Base-by-base conservation (phyloP, 257 asterid genomes). In the Cruciata laevipes region DNA sequence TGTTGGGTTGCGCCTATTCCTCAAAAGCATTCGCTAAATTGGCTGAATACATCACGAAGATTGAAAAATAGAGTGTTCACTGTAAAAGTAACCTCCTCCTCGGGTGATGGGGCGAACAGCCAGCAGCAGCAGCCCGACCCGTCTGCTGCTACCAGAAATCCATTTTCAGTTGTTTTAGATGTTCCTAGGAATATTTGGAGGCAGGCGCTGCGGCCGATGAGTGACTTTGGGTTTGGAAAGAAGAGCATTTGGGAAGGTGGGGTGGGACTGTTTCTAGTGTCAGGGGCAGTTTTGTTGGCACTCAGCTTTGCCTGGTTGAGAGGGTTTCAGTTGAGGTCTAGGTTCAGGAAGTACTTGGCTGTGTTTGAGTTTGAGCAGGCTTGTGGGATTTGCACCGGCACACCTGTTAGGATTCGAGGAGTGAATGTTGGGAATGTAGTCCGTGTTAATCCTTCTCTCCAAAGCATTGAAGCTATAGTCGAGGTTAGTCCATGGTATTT, bases 241-340 rank as follows among this genome's bases (percentile, higher is more conserved):
- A 90, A 87, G 83, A 90, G 99, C 71, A 81, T 94, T 37, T 94
- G 99, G 97, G 97, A 94, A 79, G 97, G 99, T 74, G 99, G 97
- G 74, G 97, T 94, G 40, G 99, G 97, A 53, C 73, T 94, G 83
- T 94, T 94, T 83, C 81, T 94, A 5, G 80, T 90, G 64, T 90
- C 98, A 0, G 96, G 99, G 37, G 85, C 95, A 1, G 75, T 94
- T 66, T 77, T 90, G 7, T 70, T 94, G 66, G 96, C 89, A 0
- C 90, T 94, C 69, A 90, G 96, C 86, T 78, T 94, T 79, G 96
- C 89, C 63, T 94, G 95, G 98, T 80, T 94, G 86, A 84, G 95
- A 79, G 95, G 91, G 35, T 94, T 83, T 83, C 98, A 94, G 65
- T 70, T 94, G 80, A 78, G 96, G 68, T 89, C 98, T 1, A 90